Conservation (phyloP, 192 early-diverging fungal species). For the Spizellomyces punctatus region DNA sequence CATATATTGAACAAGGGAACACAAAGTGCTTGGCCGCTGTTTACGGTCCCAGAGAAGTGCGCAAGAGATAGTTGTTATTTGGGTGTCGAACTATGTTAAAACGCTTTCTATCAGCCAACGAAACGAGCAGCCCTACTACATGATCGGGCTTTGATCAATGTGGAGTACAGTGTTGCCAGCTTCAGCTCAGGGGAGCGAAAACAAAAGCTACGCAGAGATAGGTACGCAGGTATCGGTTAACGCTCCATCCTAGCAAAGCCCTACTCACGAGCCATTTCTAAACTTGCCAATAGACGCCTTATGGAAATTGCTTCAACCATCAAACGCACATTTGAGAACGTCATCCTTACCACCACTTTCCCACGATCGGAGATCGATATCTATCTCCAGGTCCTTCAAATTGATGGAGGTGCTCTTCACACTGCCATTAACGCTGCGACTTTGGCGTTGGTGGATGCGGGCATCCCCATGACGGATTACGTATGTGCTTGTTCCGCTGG, state of each 20-base stretch:
- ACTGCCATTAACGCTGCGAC: conserved; percentile 69
- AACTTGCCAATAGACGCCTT: conserved; percentile 56
- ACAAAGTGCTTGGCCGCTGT: conserved; percentile 90
- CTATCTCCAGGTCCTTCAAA: conserved; percentile 89
- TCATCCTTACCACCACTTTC: conserved; percentile 72
- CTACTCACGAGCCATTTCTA: background rate
- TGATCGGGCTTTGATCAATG: conserved; percentile 80
- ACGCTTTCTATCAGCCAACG: conserved; percentile 47
- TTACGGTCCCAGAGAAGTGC: conserved; percentile 88
- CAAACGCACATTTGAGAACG: conserved; percentile 90
- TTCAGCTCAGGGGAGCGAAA: conserved; percentile 90
- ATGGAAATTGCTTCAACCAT: conserved; percentile 85
- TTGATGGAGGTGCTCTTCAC: conserved; percentile 79
- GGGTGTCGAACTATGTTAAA: background rate
- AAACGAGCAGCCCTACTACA: conserved; percentile 56
- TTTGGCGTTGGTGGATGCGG: conserved; percentile 74
- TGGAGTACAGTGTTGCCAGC: conserved; percentile 88
- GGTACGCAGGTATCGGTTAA: conserved; percentile 50
- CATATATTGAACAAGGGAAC: conserved; percentile 95
- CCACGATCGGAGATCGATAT: conserved; percentile 93
- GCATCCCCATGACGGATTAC: conserved; percentile 82
- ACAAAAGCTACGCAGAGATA: conserved; percentile 82
- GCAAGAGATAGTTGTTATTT: background rate
- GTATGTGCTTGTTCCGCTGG: conserved; percentile 78
- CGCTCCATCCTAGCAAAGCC: background rate